These are phyloP conservation scores for Ceratopteris richardii DNA, from an alignment of 75 land plant species.

Conservation along the genomic window DNA sequence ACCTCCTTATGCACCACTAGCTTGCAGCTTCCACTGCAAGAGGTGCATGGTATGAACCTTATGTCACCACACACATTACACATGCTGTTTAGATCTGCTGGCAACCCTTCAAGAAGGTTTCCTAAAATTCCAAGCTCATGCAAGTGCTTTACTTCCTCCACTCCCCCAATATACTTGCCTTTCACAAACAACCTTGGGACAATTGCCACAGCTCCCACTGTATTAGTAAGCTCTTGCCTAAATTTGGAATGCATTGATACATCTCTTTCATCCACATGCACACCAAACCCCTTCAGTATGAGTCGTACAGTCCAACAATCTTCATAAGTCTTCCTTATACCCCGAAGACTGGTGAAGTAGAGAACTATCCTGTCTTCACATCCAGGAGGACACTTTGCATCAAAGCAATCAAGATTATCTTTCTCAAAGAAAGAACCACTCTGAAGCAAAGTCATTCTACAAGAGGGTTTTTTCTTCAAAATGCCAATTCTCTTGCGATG, in stretches of 20 bases:
- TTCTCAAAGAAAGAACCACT: too few relatives aligned
- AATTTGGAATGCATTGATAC: conserved; percentile 48
- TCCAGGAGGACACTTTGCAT: conserved; percentile 14
- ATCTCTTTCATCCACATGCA: conserved; percentile 56
- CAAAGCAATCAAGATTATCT: background rate
- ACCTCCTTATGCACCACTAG: conserved; percentile 36
- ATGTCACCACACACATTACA: conserved; percentile 59
- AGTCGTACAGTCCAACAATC: conserved; percentile 41
- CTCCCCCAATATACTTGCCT: conserved; percentile 59
- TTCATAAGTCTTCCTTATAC: conserved; percentile 51
- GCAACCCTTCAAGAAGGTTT: conserved; percentile 36
- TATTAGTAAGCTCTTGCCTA: conserved; percentile 37
- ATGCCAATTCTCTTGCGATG: background rate
- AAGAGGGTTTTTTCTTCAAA: background rate
- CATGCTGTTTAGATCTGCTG: conserved; percentile 15
- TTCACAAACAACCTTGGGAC: conserved; percentile 49
- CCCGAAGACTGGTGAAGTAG: conserved; percentile 55
- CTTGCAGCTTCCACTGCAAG: conserved; percentile 75
- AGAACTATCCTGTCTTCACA: conserved; percentile 34
- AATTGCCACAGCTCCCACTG: conserved; percentile 26
- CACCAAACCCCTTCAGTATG: conserved; percentile 40
- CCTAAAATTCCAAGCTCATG: conserved; percentile 56
- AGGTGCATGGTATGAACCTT: conserved; percentile 62
- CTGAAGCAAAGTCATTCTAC: background rate
- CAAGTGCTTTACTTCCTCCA: conserved; percentile 54